Evolutionary conservation across 371 early-diverging fungal genomes (phyloP), one percentile per base, ranked within the genome.

Genomic region (Mucor piriformis): DNA sequence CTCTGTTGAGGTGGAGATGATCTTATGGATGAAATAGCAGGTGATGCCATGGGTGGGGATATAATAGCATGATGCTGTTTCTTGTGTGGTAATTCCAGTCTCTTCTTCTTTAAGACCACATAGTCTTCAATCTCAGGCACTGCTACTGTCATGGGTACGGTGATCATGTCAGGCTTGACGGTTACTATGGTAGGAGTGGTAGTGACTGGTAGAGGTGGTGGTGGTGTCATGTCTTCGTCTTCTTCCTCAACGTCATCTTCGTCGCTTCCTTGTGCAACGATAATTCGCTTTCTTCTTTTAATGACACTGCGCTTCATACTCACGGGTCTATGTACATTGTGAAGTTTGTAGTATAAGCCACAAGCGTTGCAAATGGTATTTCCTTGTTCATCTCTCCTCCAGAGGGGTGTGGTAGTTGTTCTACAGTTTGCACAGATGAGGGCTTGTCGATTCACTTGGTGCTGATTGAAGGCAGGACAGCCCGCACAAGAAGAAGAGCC

Each of bases 311-410:
- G 75, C 72, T 90, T 92, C 91, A 95, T 90, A 42, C 86, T 88
- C 3, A 89, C 83, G 27, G 85, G 97, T 50, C 86, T 81, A 71
- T 88, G 84, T 48, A 85, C 79, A 64, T 86, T 83, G 72, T 96
- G 95, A 16, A 92, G 76, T 67, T 91, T 91, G 65, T 86, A 89
- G 66, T 92, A 95, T 12, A 95, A 79, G 25, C 95, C 94, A 69
- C 95, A 94, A 0, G 92, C 94, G 70, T 95, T 94, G 65, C 94
- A 95, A 34, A 94, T 83, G 21, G 84, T 83, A 46, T 90, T 87
- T 29, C 92, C 92, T 18, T 83, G 76, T 49, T 85, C 87, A 58
- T 91, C 89, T 53, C 94, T 76, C 24, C 99, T 77, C 94, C 99
- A 98, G 15, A 95, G 81, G 0, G 97, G 96, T 0, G 95, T 96